These are phyloP conservation scores for Tetraselmis striata DNA, from an alignment of 139 green algal species.

Conservation along the genomic window DNA sequence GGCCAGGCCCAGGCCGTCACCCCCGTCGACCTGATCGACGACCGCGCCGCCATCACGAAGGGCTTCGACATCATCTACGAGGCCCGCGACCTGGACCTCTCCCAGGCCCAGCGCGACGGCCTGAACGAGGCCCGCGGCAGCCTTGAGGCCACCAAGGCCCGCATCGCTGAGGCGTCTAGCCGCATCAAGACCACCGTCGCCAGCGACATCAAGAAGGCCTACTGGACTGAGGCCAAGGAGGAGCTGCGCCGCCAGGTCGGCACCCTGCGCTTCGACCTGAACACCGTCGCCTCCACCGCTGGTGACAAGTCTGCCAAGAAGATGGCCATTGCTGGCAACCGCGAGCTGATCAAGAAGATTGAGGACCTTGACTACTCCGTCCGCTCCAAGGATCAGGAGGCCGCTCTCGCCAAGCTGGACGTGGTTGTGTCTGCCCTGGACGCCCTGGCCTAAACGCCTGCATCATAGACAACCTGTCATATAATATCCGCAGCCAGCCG, in stretches of 20 bases:
- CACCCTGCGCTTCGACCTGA: constrained; percentile 86
- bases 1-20: constrained; percentile 30
- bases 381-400: constrained; percentile 70
- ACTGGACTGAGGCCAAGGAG: constrained; percentile 82
- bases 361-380: constrained; percentile 80
- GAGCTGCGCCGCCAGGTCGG: constrained; percentile 80
- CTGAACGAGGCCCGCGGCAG: constrained; percentile 50
- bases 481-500: no score
- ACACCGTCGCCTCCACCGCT: constrained; percentile 60
- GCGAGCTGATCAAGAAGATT: constrained; percentile 67
- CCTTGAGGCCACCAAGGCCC: constrained; percentile 58
- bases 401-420: constrained; percentile 44
- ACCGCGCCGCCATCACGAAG: constrained; percentile 36
- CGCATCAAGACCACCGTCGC: constrained; percentile 72
- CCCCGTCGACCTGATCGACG: constrained; percentile 74
- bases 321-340: constrained; percentile 50
- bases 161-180: constrained; percentile 60
- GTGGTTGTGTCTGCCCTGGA: constrained; percentile 52
- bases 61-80: constrained; percentile 93
- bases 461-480: no score
- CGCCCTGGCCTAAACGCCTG: constrained; percentile 23
- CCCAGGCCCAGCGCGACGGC: constrained; percentile 66
- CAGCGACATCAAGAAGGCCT: constrained; percentile 69
- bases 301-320: constrained; percentile 69
- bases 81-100: constrained; percentile 78